These are phyloP conservation scores for Globisporangium cylindrosporum DNA, from an alignment of 352 stramenopile species.

Conservation along the genomic window DNA sequence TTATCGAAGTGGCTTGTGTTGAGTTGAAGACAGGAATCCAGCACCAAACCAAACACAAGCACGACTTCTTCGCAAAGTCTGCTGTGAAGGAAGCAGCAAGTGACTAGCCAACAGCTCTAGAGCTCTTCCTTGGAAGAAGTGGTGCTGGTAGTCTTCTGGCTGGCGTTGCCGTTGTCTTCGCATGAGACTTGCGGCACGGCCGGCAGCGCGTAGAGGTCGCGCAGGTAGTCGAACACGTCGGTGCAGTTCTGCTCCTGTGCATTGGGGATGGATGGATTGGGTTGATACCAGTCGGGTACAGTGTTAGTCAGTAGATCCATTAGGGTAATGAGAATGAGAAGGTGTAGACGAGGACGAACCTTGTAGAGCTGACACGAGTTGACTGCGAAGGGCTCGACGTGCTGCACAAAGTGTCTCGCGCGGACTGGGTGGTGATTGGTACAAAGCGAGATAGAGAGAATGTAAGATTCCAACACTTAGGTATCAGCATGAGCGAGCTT, in stretches of 20 bases:
- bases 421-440: constrained; percentile 25
- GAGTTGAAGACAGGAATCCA: neutral
- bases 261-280: neutral
- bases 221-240: constrained; percentile 64
- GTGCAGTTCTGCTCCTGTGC: constrained; percentile 54
- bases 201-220: constrained; percentile 47
- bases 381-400: constrained; percentile 62
- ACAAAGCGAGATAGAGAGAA: neutral
- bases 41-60: neutral
- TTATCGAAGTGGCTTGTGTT: neutral
- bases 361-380: constrained; percentile 49
- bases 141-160: constrained; percentile 10
- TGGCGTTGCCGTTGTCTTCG: constrained; percentile 15
- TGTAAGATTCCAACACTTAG: neutral
- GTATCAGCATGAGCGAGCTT: neutral
- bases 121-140: constrained; percentile 22
- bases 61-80: neutral
- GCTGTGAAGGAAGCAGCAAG: neutral
- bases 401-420: constrained; percentile 53
- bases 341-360: constrained; percentile 23
- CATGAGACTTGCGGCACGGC: constrained; percentile 31
- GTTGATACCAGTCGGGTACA: neutral
- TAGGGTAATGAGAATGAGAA: neutral
- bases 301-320: neutral
- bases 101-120: neutral